Percentiles rank a stretch among this genome's conserved stretches.
phyloP scores from a whole-genome alignment of 306 rosid genomes.

The Luffa aegyptiaca region DNA sequence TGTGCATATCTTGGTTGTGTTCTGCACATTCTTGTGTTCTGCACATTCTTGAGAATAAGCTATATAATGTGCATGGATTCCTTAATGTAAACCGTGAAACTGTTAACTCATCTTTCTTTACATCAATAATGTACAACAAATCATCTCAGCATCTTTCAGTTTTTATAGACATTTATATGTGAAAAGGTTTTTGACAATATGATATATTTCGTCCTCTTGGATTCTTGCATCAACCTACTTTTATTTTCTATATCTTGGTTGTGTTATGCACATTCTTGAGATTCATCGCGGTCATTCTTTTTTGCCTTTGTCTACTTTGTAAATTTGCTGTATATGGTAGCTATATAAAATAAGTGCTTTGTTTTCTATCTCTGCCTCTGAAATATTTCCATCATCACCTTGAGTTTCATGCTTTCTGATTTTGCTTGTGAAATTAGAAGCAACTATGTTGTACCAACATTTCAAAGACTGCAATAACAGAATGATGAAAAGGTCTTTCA shows the following conservation, averaged over 20 bases:
- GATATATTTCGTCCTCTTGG: not conserved
- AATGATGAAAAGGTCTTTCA: not conserved
- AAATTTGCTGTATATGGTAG: not conserved
- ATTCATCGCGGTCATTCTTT: not conserved
- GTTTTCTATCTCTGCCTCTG: not conserved
- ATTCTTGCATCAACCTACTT: not conserved
- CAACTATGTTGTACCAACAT: not conserved
- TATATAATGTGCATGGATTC: not conserved
- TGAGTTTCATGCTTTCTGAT: not conserved
- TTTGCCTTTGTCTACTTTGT: not conserved
- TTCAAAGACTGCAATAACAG: not conserved
- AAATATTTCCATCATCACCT: not conserved
- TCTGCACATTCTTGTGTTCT: no score
- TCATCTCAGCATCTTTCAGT: not conserved
- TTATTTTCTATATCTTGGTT: not conserved
- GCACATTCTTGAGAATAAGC: no score
- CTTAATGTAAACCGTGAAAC: not conserved
- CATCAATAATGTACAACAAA: no score
- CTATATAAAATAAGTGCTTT: not conserved
- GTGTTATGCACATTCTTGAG: not conserved
- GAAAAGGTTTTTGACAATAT: not conserved
- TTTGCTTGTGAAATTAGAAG: not conserved
- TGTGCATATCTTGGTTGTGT: no score
- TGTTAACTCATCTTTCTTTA: not conserved
- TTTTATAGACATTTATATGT: not conserved